Base-by-base conservation (phyloP, 768 basidiomycete genomes). In the Lyophyllum semitale region DNA sequence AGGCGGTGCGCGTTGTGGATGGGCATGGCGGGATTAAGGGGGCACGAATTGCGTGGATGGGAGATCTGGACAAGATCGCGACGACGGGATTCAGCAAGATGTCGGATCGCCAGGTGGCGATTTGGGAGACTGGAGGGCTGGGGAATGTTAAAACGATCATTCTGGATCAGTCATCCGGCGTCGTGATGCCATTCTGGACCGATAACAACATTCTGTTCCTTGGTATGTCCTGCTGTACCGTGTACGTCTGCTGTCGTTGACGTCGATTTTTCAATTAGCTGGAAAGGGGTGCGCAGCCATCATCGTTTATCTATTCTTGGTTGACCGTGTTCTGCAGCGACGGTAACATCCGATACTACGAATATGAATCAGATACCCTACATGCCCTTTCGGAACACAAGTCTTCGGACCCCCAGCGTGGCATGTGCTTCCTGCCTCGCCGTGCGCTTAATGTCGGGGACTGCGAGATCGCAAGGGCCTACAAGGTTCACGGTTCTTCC, bases 61-160 rank as follows among this genome's bases (percentile, higher is more conserved):
- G 97, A 41, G 90, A 92, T 52, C 73, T 82, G 46, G 94, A 95
- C 69, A 85, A 84, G 59, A 83, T 98, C 66, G 93, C 89, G 13
- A 98, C 96, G 13, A 99, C 96, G 13, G 96, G 96, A 0, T 98
- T 98, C 73, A 93, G 91, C 73, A 93, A 87, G 72, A 96, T 95
- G 92, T 93, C 91, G 45, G 96, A 99, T 69, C 82, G 96, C 8
- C 94, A 99, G 70, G 80, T 94, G 30, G 80, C 78, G 51, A 73
- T 99, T 41, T 99, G 95, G 96, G 95, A 98, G 67, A 84, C 91
- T 1, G 83, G 87, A 9, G 79, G 84, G 13, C 70, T 98, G 50
- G 77, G 71, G 37, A 93, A 84, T 67, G 62, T 95, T 59, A 95
- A 93, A 75, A 92, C 84, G 54, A 74, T 85, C 50, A 79, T 78